phyloP scores from a whole-genome alignment of 2,329 filamentous ascomycete genomes.

The Colletotrichum simmondsii region DNA sequence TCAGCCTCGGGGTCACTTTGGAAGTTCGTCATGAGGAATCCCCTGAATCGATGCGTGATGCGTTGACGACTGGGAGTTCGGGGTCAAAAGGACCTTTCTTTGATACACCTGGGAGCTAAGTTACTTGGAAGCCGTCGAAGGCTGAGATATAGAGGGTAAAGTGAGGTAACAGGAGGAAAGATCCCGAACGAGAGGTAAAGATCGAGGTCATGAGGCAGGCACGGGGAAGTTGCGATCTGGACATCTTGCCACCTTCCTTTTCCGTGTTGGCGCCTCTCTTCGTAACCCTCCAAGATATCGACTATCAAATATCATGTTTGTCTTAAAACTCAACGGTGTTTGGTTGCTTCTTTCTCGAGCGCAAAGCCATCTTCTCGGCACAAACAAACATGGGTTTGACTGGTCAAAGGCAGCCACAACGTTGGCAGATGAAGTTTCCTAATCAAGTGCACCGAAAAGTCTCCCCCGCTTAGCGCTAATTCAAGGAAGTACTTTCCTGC shows the following conservation, averaged over 20 bases:
- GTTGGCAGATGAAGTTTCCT: not conserved
- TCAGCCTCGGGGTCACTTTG: not conserved
- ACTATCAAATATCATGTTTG: not conserved
- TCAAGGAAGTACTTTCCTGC: too few species aligned
- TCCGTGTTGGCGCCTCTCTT: not conserved
- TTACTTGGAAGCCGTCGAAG: too few species aligned
- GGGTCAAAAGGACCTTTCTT: too few species aligned
- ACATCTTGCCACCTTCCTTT: not conserved
- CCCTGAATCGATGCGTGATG: not conserved
- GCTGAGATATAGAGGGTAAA: not conserved
- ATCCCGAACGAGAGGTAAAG: not conserved
- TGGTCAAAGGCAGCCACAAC: not conserved
- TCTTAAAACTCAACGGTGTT: not conserved
- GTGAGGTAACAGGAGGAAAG: not conserved
- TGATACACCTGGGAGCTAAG: too few species aligned
- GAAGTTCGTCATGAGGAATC: not conserved
- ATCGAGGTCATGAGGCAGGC: not conserved
- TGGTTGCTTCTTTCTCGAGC: not conserved
- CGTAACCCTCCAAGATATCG: not conserved
- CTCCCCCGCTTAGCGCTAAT: too few species aligned
- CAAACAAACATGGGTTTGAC: too few species aligned
- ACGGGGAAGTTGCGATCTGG: not conserved
- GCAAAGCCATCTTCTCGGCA: too few species aligned
- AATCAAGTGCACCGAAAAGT: rapidly evolving
- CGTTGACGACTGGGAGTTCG: not conserved